These are phyloP conservation scores for Nicotiana rustica DNA, from an alignment of 305 asterid species.

Conservation along the genomic window DNA sequence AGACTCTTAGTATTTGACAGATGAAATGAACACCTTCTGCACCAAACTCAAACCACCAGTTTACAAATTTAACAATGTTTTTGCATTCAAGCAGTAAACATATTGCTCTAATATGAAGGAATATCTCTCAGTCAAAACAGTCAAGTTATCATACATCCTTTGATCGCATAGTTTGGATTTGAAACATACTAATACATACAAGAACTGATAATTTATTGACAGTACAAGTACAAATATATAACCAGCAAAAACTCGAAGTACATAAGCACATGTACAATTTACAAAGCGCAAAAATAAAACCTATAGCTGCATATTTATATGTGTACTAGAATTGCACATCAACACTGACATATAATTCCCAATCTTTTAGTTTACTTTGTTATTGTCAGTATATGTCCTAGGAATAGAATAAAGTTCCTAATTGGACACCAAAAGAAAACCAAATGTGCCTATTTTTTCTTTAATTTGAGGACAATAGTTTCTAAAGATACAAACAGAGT, in stretches of 20 bases:
- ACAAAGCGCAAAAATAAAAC: not conserved
- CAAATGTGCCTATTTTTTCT: no score
- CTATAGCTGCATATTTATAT: not conserved
- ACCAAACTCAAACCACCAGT: not conserved
- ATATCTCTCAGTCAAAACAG: constrained; percentile 5
- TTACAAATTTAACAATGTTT: not conserved
- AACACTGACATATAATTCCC: not conserved
- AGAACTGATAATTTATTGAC: not conserved
- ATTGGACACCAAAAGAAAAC: no score
- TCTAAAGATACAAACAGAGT: no score
- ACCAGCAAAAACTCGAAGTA: not conserved
- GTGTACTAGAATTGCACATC: not conserved
- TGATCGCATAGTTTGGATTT: not conserved
- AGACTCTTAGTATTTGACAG: no score
- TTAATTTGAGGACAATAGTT: no score
- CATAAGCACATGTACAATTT: not conserved
- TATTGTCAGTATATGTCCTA: no score
- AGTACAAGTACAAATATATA: no score
- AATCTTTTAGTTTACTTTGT: no score
- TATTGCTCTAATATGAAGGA: not conserved
- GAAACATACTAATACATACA: not conserved
- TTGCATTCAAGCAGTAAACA: not conserved
- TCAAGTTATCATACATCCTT: not conserved
- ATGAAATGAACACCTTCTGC: no score
- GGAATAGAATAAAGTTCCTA: no score